Evolutionary conservation across 1,284 basidiomycete genomes (phyloP), one percentile per base, ranked within the genome.

Genomic region (Microbotryomycetes sp.): DNA sequence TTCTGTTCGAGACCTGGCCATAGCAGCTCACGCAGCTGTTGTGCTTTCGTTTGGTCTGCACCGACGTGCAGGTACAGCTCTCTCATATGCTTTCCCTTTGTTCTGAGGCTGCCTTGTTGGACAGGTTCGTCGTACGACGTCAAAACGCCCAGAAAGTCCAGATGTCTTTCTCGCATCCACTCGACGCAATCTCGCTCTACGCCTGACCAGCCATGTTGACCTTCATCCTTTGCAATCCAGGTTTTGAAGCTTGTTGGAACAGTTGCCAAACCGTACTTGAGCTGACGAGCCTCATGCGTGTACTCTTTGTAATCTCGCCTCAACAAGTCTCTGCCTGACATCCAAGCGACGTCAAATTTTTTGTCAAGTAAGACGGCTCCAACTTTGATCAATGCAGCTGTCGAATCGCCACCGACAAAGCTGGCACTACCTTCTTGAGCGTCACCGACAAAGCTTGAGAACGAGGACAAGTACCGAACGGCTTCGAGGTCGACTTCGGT

Each of bases 221-320:
- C 32, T 19, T 59, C 53, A 4, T 48, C 55, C 6, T 36, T 71
- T 22, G 74, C 74, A 5, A 88, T 31, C 76, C 77, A 78, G 5
- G 68, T 62, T 56, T 82, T 78, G 7, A 93, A 79, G 14, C 81
- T 78, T 2, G 87, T 71, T 1, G 90, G 91, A 2, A 94, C 87
- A 2, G 89, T 87, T 3, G 88, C 83, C 15, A 96, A 78, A 1
- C 92, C 92, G 62, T 64, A 71, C 29, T 56, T 49, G 74, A 63
- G 7, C 74, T 73, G 77, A 77, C 79, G 22, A 74, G 70, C 0
- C 82, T 81, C 2, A 76, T 82, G 78, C 3, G 73, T 70, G 74
- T 91, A 93, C 71, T 93, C 85, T 76, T 98, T 97, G 81, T 93
- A 98, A 76, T 97, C 94, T 22, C 94, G 80, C 22, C 87, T 80